Percentiles rank a stretch among this genome's conserved stretches.
phyloP scores from a whole-genome alignment of 805 yeast genomes.

The Kazachstania psychrophila region DNA sequence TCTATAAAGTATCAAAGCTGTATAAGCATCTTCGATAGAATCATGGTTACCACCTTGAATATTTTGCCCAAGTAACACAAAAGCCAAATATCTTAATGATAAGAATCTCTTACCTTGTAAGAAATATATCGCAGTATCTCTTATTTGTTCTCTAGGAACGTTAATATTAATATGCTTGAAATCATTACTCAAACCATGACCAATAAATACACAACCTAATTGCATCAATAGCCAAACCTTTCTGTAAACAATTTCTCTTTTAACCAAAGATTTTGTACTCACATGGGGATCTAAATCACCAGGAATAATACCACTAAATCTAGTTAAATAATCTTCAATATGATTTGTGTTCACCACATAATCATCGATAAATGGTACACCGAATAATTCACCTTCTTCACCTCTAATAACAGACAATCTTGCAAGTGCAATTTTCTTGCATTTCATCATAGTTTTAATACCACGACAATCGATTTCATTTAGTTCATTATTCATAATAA shows the following conservation, averaged over 20 bases:
- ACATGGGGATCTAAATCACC: conserved; percentile 73
- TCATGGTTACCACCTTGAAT: conserved; percentile 95
- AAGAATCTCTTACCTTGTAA: conserved; percentile 68
- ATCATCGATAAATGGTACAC: conserved; percentile 85
- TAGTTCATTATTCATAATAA: conserved; percentile 66
- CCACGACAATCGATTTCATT: conserved; percentile 74
- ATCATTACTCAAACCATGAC: conserved; percentile 88
- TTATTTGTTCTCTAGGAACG: conserved; percentile 75
- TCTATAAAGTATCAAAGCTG: conserved; percentile 71
- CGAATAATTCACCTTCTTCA: conserved; percentile 52
- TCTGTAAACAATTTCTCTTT: conserved; percentile 75
- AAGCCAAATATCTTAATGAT: conserved; percentile 79
- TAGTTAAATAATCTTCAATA: conserved; percentile 79
- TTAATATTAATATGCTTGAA: conserved; percentile 87
- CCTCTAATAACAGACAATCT: conserved; percentile 81
- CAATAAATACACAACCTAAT: conserved; percentile 84
- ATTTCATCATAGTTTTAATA: conserved; percentile 55
- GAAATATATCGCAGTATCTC: conserved; percentile 82
- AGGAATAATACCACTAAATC: conserved; percentile 85
- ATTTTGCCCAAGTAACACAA: conserved; percentile 58
- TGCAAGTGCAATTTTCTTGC: conserved; percentile 71
- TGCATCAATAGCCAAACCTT: conserved; percentile 84
- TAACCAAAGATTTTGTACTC: conserved; percentile 63
- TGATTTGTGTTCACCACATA: conserved; percentile 66
- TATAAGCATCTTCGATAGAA: conserved; percentile 89